A percentile compares a stretch with the other conserved stretches of the same genome.
These are phyloP conservation scores for Cystoisospora suis DNA, from an alignment of 169 alveolate species.

Conservation along the genomic window DNA sequence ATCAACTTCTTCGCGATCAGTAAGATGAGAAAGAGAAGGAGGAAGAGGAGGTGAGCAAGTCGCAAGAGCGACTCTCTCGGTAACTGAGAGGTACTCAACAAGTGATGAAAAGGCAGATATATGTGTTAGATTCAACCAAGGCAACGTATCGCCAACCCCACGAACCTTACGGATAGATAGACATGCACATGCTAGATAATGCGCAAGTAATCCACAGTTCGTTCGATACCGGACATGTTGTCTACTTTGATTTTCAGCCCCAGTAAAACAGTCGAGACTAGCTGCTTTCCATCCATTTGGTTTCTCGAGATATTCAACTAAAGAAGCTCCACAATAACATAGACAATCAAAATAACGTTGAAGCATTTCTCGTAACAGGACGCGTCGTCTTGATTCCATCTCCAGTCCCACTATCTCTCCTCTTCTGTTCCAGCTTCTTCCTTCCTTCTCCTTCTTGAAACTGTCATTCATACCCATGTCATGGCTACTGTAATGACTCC, in stretches of 20 bases:
- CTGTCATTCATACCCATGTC: not conserved
- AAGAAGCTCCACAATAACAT: conserved; percentile 40
- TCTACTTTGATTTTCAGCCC: conserved; percentile 4
- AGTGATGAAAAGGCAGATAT: not conserved
- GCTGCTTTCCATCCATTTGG: conserved; percentile 52
- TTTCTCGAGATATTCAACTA: conserved; percentile 34
- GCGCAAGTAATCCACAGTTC: conserved; percentile 45
- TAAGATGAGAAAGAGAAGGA: no score
- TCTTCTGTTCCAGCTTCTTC: not conserved
- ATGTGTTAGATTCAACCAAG: not conserved
- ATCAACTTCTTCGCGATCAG: no score
- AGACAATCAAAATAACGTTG: conserved; percentile 43
- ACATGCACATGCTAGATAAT: conserved; percentile 48
- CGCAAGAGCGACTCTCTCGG: not conserved
- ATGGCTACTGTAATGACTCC: not conserved
- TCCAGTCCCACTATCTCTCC: not conserved
- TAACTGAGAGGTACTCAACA: conserved; percentile 12
- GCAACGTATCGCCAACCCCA: not conserved
- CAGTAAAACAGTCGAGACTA: conserved; percentile 56
- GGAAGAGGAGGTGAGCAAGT: not conserved
- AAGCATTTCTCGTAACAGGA: conserved; percentile 54
- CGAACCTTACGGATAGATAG: conserved; percentile 37
- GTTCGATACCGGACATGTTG: conserved; percentile 47
- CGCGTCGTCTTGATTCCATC: not conserved
- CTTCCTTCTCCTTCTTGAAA: conserved; percentile 47